phyloP scores from a whole-genome alignment of 2,329 filamentous ascomycete genomes.

The Microdochium trichocladiopsis region DNA sequence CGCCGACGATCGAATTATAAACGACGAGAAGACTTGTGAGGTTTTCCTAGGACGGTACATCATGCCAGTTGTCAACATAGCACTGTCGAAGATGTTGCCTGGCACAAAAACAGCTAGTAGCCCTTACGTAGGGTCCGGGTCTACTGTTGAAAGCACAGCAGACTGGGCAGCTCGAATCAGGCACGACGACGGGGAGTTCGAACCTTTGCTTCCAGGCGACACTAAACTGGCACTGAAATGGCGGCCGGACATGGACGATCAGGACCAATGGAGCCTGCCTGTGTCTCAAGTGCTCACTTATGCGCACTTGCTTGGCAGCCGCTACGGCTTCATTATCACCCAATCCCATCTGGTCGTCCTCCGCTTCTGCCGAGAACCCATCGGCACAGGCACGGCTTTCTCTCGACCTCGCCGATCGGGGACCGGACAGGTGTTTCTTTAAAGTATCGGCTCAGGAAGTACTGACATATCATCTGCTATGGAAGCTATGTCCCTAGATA shows the following conservation, averaged over 20 bases:
- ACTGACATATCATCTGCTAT: background rate
- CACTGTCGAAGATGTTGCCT: background rate
- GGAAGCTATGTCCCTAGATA: background rate
- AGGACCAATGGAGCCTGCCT: background rate
- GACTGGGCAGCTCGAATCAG: background rate
- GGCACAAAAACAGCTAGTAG: background rate
- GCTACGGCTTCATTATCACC: background rate
- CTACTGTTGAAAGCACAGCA: background rate
- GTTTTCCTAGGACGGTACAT: background rate
- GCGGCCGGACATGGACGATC: background rate
- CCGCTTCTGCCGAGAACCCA: background rate
- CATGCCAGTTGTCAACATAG: background rate
- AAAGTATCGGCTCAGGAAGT: background rate
- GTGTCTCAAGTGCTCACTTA: background rate
- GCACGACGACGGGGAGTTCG: background rate
- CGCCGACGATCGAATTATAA: background rate
- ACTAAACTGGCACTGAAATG: background rate
- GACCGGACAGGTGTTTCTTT: background rate
- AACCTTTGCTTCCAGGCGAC: background rate
- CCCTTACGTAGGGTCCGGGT: background rate
- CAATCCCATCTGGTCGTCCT: background rate
- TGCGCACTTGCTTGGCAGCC: background rate
- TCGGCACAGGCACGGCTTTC: background rate
- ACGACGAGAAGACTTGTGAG: background rate
- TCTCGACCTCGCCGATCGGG: background rate